Conservation (phyloP, 495 filamentous ascomycete species). For the Umbilicaria muhlenbergii region DNA sequence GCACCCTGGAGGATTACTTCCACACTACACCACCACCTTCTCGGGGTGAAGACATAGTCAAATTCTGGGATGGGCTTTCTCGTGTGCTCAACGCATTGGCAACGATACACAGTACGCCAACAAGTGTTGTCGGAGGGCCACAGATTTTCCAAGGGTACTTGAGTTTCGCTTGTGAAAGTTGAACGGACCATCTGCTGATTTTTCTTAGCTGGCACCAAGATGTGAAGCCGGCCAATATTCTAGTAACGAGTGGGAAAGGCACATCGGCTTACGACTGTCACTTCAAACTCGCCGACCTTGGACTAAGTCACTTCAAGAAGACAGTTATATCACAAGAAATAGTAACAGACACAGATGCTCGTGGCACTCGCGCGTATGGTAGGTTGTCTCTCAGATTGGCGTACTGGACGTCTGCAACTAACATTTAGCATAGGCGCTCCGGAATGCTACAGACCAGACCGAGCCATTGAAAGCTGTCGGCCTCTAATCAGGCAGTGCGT, state of each 20-base stretch:
- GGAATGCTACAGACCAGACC: conserved; percentile 18
- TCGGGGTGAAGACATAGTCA: conserved; percentile 18
- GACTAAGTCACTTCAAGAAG: conserved; percentile 17
- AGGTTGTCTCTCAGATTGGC: not conserved
- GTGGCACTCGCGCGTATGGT: conserved; percentile 21
- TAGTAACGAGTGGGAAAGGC: conserved; percentile 16
- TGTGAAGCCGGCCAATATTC: conserved; percentile 24
- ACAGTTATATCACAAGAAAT: conserved; percentile 3
- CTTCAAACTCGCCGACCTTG: conserved; percentile 26
- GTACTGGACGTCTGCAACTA: conserved; percentile 5
- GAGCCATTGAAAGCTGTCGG: conserved; percentile 5
- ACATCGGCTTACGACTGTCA: conserved; percentile 17
- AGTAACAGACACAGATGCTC: conserved; percentile 14
- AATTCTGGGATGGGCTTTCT: conserved; percentile 28
- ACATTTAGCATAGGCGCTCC: conserved; percentile 17
- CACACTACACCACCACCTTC: conserved; percentile 13
- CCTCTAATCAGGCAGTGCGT: conserved; percentile 11
- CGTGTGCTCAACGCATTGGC: conserved; percentile 19
- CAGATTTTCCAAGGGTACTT: conserved; percentile 5
- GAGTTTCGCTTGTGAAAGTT: no score
- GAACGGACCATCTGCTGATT: not conserved
- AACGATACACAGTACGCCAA: conserved; percentile 18
- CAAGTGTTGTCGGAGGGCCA: not conserved
- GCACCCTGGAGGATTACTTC: conserved; percentile 26
- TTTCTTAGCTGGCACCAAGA: conserved; percentile 21